Base-by-base conservation (phyloP, 305 asterid species). In the Withania somnifera region DNA sequence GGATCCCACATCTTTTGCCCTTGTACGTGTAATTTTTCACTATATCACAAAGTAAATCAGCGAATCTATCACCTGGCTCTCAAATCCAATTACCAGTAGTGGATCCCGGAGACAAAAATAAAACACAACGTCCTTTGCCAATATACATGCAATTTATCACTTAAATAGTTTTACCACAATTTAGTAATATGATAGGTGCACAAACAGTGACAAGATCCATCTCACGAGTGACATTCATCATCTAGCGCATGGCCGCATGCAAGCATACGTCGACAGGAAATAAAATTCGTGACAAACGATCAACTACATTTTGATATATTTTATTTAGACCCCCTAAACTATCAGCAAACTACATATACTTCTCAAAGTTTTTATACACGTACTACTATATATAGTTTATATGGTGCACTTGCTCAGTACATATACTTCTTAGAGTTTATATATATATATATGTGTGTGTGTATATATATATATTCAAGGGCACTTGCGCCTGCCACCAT, bases 401-500 rank as follows among this genome's bases (percentile, higher is more conserved):
- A n/a, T n/a, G 4, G 36, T 32, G 6, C 2, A 11, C 15, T 45
- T 45, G 3, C 5, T 2, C 51, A n/a, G n/a, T 9, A 56, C 30
- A 56, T 56, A 20, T 20, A 42, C 50, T 20, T 20, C 0, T 56
- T 3, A 20, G 20, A 56, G 14, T 38, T 9, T 32, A 3, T 19
- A 38, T 19, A 38, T 9, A 36, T 67, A 36, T 61, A 61, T 19
- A 2, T 22, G 0, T 14, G 38, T 34, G 5, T 34, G 5, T 4
- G 7, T 36, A 15, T 60, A 10, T 34, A 7, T 51, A 17, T 38
- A 38, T 6, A 40, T 68, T 84, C 26, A 88, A 14, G 93, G 90
- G 79, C 93, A 87, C 73, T 88, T 90, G 83, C 58, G 88, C 5
- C 80, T 36, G 83, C 88, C 89, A 45, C 90, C 90, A 78, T 87